Evolutionary conservation across 345 rosid genomes (phyloP), one percentile per base, ranked within the genome.

Genomic region (Leavenworthia alabamica): DNA sequence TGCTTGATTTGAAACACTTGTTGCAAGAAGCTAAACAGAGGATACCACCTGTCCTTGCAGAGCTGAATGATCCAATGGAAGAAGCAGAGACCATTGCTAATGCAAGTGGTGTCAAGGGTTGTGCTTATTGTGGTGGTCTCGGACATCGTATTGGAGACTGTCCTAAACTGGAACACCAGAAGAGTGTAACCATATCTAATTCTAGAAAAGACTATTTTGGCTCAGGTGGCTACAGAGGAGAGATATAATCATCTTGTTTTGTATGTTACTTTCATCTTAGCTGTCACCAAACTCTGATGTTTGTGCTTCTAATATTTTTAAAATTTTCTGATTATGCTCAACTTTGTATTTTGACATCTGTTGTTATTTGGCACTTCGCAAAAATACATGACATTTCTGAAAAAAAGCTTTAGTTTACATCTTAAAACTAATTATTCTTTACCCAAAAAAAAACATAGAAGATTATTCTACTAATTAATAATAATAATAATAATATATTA

Each of bases 91-190:
- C 72, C 12, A 84, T 91, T 29, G 78, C 82, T 14, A 56, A 42
- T 43, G 96, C 86, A 8, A 84, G 92, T 64, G 95, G 96, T 50
- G 90, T 86, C 45, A 83, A 91, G 73, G 98, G 98, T 2, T 91
- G 98, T 78, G 95, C 90, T 59, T 88, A 84, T 50, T 91, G 96
- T 82, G 96, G 96, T 32, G 98, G 95, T 41, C 83, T 91, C 14
- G 96, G 96, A 35, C 96, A 91, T 62, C 90, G 90, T 47, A 91
- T 88, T 45, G 71, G 86, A 8, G 90, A 88, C 46, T 91, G 96
- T 51, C 95, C 95, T 33, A 91, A 88, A 72, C 75, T 86, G 74
- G 96, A 91, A 73, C 98, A 86, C 54, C 95, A 84, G 77, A 82
- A 86, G 72, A 80, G 85, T 72, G 72, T 80, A 83, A 88, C 88